Evolutionary conservation across 1,139 yeast genomes (phyloP).

Genomic region (Candida buenavistaensis): DNA sequence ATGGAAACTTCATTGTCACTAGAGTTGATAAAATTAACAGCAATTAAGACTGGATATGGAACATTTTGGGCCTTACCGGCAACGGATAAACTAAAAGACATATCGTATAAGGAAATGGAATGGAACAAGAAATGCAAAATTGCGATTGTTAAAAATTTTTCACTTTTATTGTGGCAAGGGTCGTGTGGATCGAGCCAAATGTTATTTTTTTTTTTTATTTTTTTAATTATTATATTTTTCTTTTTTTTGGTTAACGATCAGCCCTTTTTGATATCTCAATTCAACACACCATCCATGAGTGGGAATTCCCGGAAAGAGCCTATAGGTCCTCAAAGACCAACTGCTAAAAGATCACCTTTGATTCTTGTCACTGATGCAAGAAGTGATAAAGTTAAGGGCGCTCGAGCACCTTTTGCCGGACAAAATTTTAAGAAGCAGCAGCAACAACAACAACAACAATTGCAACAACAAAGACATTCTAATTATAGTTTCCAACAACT

Average conservation of each 20-base stretch:
- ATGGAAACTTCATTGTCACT: constrained; percentile 47
- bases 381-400: constrained; percentile 52
- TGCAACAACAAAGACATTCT: constrained; percentile 17
- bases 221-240: too few species aligned
- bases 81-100: constrained; percentile 50
- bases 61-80: constrained; percentile 86
- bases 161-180: background rate
- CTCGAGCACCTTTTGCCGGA: constrained; percentile 86
- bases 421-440: constrained; percentile 47
- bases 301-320: constrained; percentile 7
- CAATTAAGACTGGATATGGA: constrained; percentile 79
- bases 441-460: constrained; percentile 20
- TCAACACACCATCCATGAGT: constrained; percentile 1
- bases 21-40: constrained; percentile 70
- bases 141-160: constrained; percentile 3
- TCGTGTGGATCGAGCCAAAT: too few species aligned
- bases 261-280: too few species aligned
- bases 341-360: constrained; percentile 90
- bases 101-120: constrained; percentile 10
- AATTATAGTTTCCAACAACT: constrained; percentile 17
- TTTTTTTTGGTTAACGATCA: too few species aligned
- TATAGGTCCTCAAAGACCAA: constrained; percentile 39
- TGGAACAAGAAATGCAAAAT: background rate
- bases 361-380: constrained; percentile 90
- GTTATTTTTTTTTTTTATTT: too few species aligned